Conservation (phyloP, 257 asterid species). For the Asclepias syriaca region DNA sequence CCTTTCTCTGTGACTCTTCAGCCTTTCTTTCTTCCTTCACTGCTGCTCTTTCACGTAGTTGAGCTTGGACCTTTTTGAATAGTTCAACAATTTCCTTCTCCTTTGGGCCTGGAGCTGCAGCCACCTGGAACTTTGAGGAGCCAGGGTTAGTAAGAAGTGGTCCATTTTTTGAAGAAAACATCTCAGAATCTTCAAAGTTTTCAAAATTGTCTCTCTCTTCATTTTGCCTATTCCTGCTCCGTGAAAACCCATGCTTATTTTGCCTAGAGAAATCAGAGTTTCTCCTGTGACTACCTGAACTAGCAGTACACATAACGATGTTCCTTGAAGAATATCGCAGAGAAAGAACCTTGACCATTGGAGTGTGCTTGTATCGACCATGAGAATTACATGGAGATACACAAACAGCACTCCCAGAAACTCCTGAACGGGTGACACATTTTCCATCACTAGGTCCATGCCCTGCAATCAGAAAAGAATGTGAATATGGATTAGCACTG, state of each 20-base stretch:
- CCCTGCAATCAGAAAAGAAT: slow-evolving; percentile 40
- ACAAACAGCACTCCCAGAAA: slow-evolving; percentile 52
- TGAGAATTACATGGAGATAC: slow-evolving; percentile 35
- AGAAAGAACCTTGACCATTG: slow-evolving; percentile 33
- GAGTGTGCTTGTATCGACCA: slow-evolving; percentile 29
- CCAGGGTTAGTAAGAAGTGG: slow-evolving; percentile 48
- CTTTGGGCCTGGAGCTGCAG: slow-evolving; percentile 74
- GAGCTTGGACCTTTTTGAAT: slow-evolving; percentile 91
- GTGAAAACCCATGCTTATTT: slow-evolving; percentile 63
- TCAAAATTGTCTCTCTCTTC: slow-evolving; percentile 61
- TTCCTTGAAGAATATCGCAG: slow-evolving; percentile 38
- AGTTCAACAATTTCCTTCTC: slow-evolving; percentile 91
- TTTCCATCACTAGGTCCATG: slow-evolving; percentile 54
- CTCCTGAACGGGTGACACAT: slow-evolving; percentile 50
- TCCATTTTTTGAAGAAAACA: slow-evolving; percentile 66
- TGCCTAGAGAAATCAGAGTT: slow-evolving; percentile 64
- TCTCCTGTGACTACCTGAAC: slow-evolving; percentile 57
- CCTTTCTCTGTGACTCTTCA: slow-evolving; percentile 51
- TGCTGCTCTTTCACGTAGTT: slow-evolving; percentile 74
- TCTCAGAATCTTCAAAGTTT: slow-evolving; percentile 59
- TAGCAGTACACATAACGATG: slow-evolving; percentile 49
- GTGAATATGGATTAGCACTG: neutral
- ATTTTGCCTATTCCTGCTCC: slow-evolving; percentile 53
- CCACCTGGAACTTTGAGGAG: slow-evolving; percentile 55
- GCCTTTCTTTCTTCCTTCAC: slow-evolving; percentile 67